Percentiles rank a stretch among this genome's conserved stretches.
phyloP scores from a whole-genome alignment of 768 basidiomycete genomes.

The Trametes meyenii region DNA sequence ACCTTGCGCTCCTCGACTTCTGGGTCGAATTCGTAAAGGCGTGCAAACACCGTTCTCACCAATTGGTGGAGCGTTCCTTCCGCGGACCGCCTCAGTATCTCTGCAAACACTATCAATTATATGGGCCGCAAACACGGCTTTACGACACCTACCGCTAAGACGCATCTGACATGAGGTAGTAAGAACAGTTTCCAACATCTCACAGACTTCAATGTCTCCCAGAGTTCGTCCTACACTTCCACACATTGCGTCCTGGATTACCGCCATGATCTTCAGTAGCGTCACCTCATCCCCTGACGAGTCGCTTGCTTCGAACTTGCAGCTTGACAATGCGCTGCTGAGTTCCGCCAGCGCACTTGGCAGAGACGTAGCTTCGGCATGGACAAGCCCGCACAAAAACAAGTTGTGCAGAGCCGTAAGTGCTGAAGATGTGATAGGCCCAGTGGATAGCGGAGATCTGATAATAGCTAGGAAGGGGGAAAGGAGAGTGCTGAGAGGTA shows the following conservation, averaged over 20 bases:
- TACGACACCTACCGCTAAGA: slow-evolving; percentile 69
- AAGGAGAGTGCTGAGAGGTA: slow-evolving; percentile 67
- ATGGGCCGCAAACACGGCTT: neutral
- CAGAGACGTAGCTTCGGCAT: slow-evolving; percentile 54
- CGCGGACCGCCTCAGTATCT: slow-evolving; percentile 83
- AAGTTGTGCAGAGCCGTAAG: slow-evolving; percentile 87
- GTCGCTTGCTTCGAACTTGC: slow-evolving; percentile 97
- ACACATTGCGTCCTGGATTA: slow-evolving; percentile 84
- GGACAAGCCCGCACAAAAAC: slow-evolving; percentile 78
- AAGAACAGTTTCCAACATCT: slow-evolving; percentile 96
- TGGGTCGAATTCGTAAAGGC: slow-evolving; percentile 70
- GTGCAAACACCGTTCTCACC: slow-evolving; percentile 78
- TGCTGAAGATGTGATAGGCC: slow-evolving; percentile 95
- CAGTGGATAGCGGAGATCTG: slow-evolving; percentile 91
- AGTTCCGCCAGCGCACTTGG: slow-evolving; percentile 76
- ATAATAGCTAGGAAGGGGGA: slow-evolving; percentile 92
- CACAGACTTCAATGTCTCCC: slow-evolving; percentile 94
- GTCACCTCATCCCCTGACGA: slow-evolving; percentile 98
- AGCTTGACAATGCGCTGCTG: slow-evolving; percentile 89
- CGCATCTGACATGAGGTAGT: slow-evolving; percentile 98
- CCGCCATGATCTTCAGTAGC: slow-evolving; percentile 85
- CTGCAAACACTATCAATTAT: slow-evolving; percentile 44
- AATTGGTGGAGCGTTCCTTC: slow-evolving; percentile 89
- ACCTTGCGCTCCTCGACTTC: slow-evolving; percentile 70
- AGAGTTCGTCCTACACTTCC: slow-evolving; percentile 68